A percentile compares a stretch with the other conserved stretches of the same genome.
Conservation (phyloP, 345 rosid genomes). For the Brassica cretica region DNA sequence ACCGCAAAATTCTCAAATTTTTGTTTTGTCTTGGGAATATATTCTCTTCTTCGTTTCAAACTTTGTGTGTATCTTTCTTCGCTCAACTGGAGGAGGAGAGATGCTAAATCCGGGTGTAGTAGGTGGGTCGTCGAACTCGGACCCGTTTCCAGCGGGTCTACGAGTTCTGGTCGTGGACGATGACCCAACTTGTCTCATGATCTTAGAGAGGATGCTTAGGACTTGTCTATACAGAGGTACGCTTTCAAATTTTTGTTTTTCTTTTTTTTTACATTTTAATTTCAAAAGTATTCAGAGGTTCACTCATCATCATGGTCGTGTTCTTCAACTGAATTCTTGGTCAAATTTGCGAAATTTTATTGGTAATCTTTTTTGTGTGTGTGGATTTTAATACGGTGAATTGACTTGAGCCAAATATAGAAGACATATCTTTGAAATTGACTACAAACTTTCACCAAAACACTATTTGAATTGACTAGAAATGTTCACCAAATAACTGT, state of each 20-base stretch:
- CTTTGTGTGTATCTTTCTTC: constrained; percentile 8
- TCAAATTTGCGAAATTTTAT: constrained; percentile 3
- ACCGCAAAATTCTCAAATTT: constrained; percentile 1
- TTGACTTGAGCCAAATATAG: constrained; percentile 9
- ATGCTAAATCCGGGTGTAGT: constrained; percentile 36
- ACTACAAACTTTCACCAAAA: constrained; percentile 16
- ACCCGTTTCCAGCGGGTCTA: constrained; percentile 78
- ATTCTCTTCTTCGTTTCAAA: constrained; percentile 20
- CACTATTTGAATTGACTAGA: constrained; percentile 31
- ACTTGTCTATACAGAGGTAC: constrained; percentile 80
- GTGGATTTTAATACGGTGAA: neutral
- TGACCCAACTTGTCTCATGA: constrained; percentile 89
- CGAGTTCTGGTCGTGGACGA: constrained; percentile 93
- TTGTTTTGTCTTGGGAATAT: constrained; percentile 2
- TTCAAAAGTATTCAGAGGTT: neutral
- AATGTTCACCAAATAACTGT: constrained; percentile 23
- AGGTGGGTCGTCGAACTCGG: constrained; percentile 37
- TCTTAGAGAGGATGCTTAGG: constrained; percentile 87
- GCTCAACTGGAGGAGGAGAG: neutral
- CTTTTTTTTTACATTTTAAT: neutral
- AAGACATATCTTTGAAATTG: neutral
- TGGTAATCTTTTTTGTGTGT: constrained; percentile 10
- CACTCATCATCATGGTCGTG: neutral
- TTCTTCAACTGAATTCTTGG: constrained; percentile 15
- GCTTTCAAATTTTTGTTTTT: neutral